Conservation (phyloP, 2,329 filamentous ascomycete species). For the Xylariales sp. region DNA sequence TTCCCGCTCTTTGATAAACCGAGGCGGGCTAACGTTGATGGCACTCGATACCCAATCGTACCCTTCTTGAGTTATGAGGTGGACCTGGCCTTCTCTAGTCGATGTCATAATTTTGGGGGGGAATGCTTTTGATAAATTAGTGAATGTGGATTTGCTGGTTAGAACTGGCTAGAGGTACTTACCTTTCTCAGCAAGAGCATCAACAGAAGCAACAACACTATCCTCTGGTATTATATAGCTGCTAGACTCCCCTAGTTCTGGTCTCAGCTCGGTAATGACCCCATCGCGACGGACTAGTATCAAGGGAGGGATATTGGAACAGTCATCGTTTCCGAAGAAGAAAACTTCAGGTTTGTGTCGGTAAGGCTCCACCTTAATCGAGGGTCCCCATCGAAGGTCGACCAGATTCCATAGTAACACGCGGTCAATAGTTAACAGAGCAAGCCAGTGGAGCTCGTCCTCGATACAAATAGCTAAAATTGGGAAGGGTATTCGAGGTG, state of each 20-base stretch:
- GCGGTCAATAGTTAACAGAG: conserved; percentile 69
- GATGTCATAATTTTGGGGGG: conserved; percentile 50
- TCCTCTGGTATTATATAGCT: conserved; percentile 62
- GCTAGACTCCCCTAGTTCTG: conserved; percentile 56
- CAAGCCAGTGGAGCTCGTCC: conserved; percentile 72
- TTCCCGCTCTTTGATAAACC: conserved; percentile 54
- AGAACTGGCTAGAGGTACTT: conserved; percentile 37
- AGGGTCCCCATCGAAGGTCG: conserved; percentile 67
- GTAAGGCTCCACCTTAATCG: conserved; percentile 64
- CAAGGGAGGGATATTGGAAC: conserved; percentile 58
- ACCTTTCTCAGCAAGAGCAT: conserved; percentile 60
- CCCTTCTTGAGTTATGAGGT: conserved; percentile 49
- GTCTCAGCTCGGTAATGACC: conserved; percentile 67
- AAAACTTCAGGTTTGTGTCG: conserved; percentile 71
- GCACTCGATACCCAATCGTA: conserved; percentile 63
- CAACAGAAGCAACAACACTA: conserved; percentile 63
- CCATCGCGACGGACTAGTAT: conserved; percentile 74
- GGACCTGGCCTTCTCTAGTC: conserved; percentile 49
- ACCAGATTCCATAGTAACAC: conserved; percentile 73
- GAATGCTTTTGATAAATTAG: conserved; percentile 42
- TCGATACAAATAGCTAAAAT: conserved; percentile 74
- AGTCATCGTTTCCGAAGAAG: conserved; percentile 66
- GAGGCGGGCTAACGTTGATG: conserved; percentile 53
- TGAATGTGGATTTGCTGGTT: not conserved
- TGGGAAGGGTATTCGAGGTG: conserved; percentile 63